A percentile compares a stretch with the other conserved stretches of the same genome.
Evolutionary conservation across 2,329 filamentous ascomycete genomes (phyloP).

Genomic region (Teratosphaeria destructans): DNA sequence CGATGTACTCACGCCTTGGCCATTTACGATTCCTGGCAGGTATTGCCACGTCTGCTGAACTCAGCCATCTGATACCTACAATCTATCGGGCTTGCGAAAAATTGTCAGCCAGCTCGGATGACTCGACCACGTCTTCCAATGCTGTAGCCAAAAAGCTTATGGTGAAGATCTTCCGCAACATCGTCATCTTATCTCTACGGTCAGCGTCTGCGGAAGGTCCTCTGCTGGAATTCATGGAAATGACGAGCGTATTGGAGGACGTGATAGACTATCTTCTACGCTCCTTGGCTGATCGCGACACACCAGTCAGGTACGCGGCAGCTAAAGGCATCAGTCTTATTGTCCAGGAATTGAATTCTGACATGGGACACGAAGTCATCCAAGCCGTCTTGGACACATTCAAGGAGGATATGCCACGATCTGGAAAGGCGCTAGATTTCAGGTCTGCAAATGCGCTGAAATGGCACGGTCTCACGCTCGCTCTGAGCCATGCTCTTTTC

Average conservation of each 20-base stretch:
- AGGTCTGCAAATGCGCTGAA: conserved; percentile 67
- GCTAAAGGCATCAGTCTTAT: conserved; percentile 89
- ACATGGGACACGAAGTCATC: conserved; percentile 78
- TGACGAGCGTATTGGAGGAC: conserved; percentile 51
- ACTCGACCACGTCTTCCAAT: conserved; percentile 54
- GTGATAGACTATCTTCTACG: conserved; percentile 74
- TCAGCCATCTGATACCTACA: conserved; percentile 53
- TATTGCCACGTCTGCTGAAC: conserved; percentile 59
- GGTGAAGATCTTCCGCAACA: conserved; percentile 73
- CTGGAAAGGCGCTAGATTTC: conserved; percentile 44
- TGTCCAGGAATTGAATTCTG: conserved; percentile 64
- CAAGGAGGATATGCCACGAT: conserved; percentile 50
- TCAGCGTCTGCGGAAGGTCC: conserved; percentile 14
- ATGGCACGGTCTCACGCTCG: conserved; percentile 89
- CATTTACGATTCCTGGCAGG: conserved; percentile 70
- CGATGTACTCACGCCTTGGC: conserved; percentile 67
- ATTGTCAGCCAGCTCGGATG: conserved; percentile 45
- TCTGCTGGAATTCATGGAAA: conserved; percentile 23
- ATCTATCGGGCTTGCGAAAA: conserved; percentile 58
- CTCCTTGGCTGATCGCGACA: conserved; percentile 74
- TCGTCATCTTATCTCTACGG: conserved; percentile 55
- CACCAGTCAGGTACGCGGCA: conserved; percentile 77
- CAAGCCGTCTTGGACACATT: conserved; percentile 68
- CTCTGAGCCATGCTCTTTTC: conserved; percentile 77
- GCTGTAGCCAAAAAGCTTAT: conserved; percentile 71